Base-by-base conservation (phyloP, 2,329 filamentous ascomycete genomes). In the Epichloe festucae region DNA sequence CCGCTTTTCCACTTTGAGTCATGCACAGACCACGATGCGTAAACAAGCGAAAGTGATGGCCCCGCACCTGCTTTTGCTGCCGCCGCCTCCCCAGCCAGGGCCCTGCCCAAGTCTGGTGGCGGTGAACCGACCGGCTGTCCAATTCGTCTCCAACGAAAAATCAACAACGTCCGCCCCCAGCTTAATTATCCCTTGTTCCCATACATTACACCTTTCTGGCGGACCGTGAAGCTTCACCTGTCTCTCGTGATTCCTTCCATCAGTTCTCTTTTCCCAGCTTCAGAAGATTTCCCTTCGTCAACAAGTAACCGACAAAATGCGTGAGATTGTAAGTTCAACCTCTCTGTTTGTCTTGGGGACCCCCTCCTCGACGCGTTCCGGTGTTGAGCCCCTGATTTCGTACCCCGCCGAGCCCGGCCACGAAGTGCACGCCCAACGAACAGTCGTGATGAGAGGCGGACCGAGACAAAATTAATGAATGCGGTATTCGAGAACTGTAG, bases 241-340 rank as follows among this genome's bases (percentile, higher is more conserved):
- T 62, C 62, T 66, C 56, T 51, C 45, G 62, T 58, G 57, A 67
- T 58, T 56, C 57, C 58, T 56, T 55, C 46, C 31, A 44, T 41
- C 53, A 41, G 45, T 15, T 39, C 45, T 19, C 6, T 6, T 53
- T 58, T 54, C 53, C 57, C 53, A 52, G 55, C 17, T 14, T 39
- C 50, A 54, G 17, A 19, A 11, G 19, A 56, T 55, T 56, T 59
- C 57, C 54, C 59, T 51, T 51, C 17, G 8, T 59, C 56, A 53
- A 59, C 58, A 53, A 60, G 52, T 57, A 54, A 52, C 57, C 62
- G 60, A 65, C 70, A 81, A 69, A 61, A 84, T 84, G 80, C 80
- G 80, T 76, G 80, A 84, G 72, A 84, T 84, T 72, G 81, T 84
- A 73, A 71, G 79, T 81, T 43, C 4, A 38, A n/a, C 17, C 35